phyloP scores from a whole-genome alignment of 176 grass and related monocot species.

The Eleusine indica region DNA sequence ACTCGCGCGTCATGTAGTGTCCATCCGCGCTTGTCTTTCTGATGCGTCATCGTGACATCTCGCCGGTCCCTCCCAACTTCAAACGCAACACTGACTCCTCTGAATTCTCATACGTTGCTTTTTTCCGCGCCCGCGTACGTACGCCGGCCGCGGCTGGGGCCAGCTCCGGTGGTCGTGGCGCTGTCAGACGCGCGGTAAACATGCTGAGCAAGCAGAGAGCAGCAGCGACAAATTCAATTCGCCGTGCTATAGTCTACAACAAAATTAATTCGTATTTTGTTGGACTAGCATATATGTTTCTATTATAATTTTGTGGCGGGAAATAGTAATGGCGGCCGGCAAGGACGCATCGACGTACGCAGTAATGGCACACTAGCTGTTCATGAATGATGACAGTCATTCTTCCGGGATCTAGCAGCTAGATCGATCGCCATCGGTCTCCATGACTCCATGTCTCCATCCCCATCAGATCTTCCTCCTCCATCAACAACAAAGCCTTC shows the following conservation, averaged over 20 bases:
- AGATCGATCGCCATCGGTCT: not conserved
- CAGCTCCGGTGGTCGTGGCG: not conserved
- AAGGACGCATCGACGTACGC: not conserved
- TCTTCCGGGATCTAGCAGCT: not conserved
- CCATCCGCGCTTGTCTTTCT: not conserved
- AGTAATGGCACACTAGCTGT: not conserved
- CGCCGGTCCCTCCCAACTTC: not conserved
- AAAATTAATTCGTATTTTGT: not conserved
- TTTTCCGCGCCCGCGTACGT: not conserved
- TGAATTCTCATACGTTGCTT: not conserved
- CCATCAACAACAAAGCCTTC: not conserved
- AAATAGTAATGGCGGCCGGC: not conserved
- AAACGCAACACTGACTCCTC: constrained; percentile 1
- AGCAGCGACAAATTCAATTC: not conserved
- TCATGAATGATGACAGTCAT: constrained; percentile 30
- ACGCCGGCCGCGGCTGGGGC: not conserved
- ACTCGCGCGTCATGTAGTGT: not conserved
- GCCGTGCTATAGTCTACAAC: not conserved
- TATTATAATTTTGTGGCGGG: not conserved
- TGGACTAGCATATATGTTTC: no score
- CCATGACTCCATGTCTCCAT: not conserved
- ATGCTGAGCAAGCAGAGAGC: not conserved
- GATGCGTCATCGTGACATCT: constrained; percentile 22
- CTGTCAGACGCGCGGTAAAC: constrained; percentile 9
- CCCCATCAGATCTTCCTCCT: not conserved